Percentiles rank a stretch among this genome's conserved stretches.
Conservation (phyloP, 805 yeast species). For the Clavispora carvajalis region DNA sequence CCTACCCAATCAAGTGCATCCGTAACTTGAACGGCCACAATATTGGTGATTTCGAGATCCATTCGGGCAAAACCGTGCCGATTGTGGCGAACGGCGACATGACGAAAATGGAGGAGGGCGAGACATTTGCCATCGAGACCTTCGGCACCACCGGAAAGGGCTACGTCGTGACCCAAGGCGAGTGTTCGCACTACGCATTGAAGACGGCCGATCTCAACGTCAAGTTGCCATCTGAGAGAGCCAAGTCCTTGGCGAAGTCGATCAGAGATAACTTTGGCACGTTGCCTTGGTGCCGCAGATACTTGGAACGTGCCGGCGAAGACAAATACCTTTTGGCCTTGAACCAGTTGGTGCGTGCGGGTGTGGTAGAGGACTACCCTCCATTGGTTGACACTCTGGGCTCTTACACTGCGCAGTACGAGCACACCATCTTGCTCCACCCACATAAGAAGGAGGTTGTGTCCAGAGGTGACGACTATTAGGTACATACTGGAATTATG, state of each 20-base stretch:
- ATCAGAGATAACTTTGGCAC: conserved; percentile 88
- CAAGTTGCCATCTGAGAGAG: conserved; percentile 54
- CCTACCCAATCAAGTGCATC: conserved; percentile 80
- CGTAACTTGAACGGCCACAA: conserved; percentile 93
- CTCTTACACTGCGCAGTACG: conserved; percentile 91
- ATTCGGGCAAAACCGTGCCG: conserved; percentile 95
- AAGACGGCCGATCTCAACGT: conserved; percentile 39
- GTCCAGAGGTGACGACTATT: conserved; percentile 92
- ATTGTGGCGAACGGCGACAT: conserved; percentile 89
- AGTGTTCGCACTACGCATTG: conserved; percentile 88
- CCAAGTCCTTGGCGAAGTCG: conserved; percentile 60
- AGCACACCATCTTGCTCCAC: conserved; percentile 87
- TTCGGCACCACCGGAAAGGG: conserved; percentile 97
- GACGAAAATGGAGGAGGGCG: conserved; percentile 99
- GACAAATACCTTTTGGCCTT: conserved; percentile 86
- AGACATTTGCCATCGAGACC: conserved; percentile 95
- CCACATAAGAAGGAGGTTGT: conserved; percentile 93
- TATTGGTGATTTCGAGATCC: conserved; percentile 78
- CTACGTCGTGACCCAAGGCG: conserved; percentile 79
- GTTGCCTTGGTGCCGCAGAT: conserved; percentile 93
- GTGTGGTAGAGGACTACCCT: conserved; percentile 89
- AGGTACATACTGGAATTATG: too few species aligned
- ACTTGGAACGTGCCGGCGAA: conserved; percentile 85
- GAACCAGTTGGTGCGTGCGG: conserved; percentile 77
- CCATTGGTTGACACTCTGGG: conserved; percentile 84